Base-by-base conservation (phyloP, 2,329 filamentous ascomycete genomes). In the Aspergillus versicolor region DNA sequence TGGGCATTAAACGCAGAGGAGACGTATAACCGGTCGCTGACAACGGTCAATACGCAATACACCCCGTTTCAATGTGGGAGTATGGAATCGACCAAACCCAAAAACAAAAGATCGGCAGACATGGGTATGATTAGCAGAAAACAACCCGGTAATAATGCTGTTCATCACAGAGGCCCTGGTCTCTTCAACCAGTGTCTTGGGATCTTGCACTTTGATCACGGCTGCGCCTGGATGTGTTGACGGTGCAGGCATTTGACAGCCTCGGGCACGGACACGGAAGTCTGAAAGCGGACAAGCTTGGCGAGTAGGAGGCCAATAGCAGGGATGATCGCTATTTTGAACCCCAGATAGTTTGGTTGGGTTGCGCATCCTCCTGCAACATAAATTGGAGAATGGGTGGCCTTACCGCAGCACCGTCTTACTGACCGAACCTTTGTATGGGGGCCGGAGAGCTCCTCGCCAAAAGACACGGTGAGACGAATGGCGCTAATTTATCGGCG, bases 401-500 rank as follows among this genome's bases (percentile, higher is more conserved):
- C 50, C 50, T 53, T 45, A 53, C 42, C 41, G 42, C 19, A 52
- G 49, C 41, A 13, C 27, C 12, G 34, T 5, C 4, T 6, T 46
- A 34, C 51, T 46, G 51, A 47, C 51, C 51, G 42, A 41, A 8
- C 51, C 32, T 47, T 47, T 40, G 43, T 40, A 53, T 53, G 51
- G 51, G 21, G 21, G 7, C 11, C 30, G 12, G 8, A 7, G 8
- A 40, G 37, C 15, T 19, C 21, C 24, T 41, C 51, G 27, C 32
- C 43, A 40, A 45, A 38, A 46, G 7, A 47, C 42, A 47, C 51
- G 51, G 51, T 53, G 51, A 53, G 34, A 17, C 11, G n/a, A 37
- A 52, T 5, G 24, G 40, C 41, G 40, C 40, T 52, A 44, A 44
- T 34, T 27, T 43, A 45, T 6, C 9, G 27, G n/a, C 11, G 6